phyloP scores from a whole-genome alignment of 768 basidiomycete species.

The Boletus rufocinnamomeus region DNA sequence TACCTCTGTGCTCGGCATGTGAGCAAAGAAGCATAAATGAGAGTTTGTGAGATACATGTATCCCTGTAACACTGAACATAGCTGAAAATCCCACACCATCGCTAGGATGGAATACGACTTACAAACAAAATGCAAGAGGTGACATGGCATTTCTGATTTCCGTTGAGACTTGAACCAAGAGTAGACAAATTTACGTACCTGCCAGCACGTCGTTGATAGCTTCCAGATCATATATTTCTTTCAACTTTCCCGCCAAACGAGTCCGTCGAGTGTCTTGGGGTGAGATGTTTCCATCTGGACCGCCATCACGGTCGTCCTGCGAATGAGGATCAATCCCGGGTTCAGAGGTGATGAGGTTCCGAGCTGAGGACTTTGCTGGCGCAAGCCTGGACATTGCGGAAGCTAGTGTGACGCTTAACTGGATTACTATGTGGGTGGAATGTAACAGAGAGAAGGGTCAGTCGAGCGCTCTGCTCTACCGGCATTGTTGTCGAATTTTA shows the following conservation, averaged over 20 bases:
- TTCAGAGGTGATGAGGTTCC: too few species aligned
- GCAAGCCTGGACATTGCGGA: too few species aligned
- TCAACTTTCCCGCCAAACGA: slow-evolving; percentile 83
- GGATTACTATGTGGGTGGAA: too few species aligned
- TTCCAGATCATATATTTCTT: slow-evolving; percentile 81
- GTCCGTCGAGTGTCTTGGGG: slow-evolving; percentile 59
- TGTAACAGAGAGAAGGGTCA: too few species aligned
- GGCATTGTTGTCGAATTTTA: too few species aligned
- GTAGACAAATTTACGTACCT: slow-evolving; percentile 46
- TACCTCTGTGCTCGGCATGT: slow-evolving; percentile 89
- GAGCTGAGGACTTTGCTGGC: too few species aligned
- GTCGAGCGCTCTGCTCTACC: too few species aligned
- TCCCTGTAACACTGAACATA: slow-evolving; percentile 79
- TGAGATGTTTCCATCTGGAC: slow-evolving; percentile 29
- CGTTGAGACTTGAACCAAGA: slow-evolving; percentile 5
- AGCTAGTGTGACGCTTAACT: too few species aligned
- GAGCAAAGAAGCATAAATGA: slow-evolving; percentile 95
- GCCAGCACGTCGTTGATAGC: slow-evolving; percentile 84
- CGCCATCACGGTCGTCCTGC: slow-evolving; percentile 33
- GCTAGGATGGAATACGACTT: slow-evolving; percentile 39
- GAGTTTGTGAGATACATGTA: slow-evolving; percentile 96
- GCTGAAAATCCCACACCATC: not conserved
- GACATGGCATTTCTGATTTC: slow-evolving; percentile 83
- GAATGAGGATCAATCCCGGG: slow-evolving; percentile 22
- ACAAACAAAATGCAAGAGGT: slow-evolving; percentile 88